These are phyloP conservation scores for Candolleomyces efflorescens DNA, from an alignment of 768 basidiomycete species.

Conservation along the genomic window DNA sequence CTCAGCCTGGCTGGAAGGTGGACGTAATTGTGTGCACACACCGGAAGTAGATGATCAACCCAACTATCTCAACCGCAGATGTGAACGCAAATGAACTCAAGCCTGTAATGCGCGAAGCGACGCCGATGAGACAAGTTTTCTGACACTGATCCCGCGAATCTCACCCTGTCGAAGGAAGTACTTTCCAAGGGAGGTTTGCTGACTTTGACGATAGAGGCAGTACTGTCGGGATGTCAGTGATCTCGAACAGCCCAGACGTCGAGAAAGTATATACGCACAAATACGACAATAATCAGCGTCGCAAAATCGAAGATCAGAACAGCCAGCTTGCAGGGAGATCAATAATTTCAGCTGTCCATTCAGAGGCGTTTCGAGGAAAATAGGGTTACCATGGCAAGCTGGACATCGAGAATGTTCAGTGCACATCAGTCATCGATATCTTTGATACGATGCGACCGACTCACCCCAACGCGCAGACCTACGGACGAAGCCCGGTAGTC, in stretches of 20 bases:
- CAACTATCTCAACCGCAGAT: constrained; percentile 23
- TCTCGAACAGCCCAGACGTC: background rate
- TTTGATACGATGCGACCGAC: constrained; percentile 11
- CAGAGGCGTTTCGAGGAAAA: constrained; percentile 8
- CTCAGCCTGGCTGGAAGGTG: background rate
- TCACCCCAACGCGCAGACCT: constrained; percentile 30
- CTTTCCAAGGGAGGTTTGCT: constrained; percentile 21
- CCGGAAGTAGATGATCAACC: constrained; percentile 30
- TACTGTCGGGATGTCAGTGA: constrained; percentile 16
- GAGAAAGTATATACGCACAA: constrained; percentile 19
- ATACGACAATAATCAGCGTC: constrained; percentile 29
- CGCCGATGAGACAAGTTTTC: background rate
- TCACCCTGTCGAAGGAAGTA: constrained; percentile 36
- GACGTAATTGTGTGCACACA: constrained; percentile 12
- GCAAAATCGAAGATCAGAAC: constrained; percentile 33
- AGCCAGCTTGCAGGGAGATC: constrained; percentile 23
- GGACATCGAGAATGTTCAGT: constrained; percentile 6
- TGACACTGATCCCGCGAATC: background rate
- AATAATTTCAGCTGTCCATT: background rate
- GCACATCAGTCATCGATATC: background rate
- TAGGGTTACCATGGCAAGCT: constrained; percentile 16
- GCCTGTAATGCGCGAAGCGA: constrained; percentile 22
- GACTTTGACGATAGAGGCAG: constrained; percentile 15
- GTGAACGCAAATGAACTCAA: constrained; percentile 28
- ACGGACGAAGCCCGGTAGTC: constrained; percentile 28